These are phyloP conservation scores for Sugiyamaella americana DNA, from an alignment of 805 yeast species.

Conservation along the genomic window DNA sequence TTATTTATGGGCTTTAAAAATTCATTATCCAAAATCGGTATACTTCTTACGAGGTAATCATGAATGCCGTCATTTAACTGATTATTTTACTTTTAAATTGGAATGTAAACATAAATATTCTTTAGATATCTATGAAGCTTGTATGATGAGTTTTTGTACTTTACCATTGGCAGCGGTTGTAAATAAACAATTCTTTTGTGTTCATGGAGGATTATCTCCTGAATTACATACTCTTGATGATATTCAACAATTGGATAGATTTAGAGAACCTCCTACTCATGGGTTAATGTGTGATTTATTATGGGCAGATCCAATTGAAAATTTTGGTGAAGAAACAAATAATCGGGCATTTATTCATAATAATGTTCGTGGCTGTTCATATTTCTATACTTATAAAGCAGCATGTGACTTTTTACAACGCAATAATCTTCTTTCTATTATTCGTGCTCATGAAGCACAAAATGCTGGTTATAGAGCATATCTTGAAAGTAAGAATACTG, in stretches of 20 bases:
- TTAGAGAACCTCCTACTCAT: conserved; percentile 85
- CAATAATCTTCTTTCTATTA: conserved; percentile 74
- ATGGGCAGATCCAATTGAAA: conserved; percentile 96
- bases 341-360: conserved; percentile 51
- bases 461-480: conserved; percentile 97
- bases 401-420: conserved; percentile 70
- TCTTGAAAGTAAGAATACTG: conserved; percentile 71
- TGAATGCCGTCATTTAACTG: conserved; percentile 89
- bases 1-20: conserved; percentile 70
- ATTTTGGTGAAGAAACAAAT: conserved; percentile 57
- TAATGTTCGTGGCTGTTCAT: conserved; percentile 85
- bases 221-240: conserved; percentile 68
- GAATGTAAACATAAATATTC: conserved; percentile 87
- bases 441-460: conserved; percentile 96
- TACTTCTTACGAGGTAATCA: conserved; percentile 91
- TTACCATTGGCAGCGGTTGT: conserved; percentile 88
- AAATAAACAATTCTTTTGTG: conserved; percentile 92
- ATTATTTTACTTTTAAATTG: conserved; percentile 84
- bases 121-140: conserved; percentile 56
- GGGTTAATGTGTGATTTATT: conserved; percentile 92
- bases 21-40: conserved; percentile 65
- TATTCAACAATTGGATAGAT: conserved; percentile 63
- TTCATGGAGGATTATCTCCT: conserved; percentile 94
- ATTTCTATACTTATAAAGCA: conserved; percentile 78
- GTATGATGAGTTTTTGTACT: conserved; percentile 73